These are phyloP conservation scores for Gossypium mustelinum DNA, from an alignment of 345 rosid genomes.

Conservation along the genomic window DNA sequence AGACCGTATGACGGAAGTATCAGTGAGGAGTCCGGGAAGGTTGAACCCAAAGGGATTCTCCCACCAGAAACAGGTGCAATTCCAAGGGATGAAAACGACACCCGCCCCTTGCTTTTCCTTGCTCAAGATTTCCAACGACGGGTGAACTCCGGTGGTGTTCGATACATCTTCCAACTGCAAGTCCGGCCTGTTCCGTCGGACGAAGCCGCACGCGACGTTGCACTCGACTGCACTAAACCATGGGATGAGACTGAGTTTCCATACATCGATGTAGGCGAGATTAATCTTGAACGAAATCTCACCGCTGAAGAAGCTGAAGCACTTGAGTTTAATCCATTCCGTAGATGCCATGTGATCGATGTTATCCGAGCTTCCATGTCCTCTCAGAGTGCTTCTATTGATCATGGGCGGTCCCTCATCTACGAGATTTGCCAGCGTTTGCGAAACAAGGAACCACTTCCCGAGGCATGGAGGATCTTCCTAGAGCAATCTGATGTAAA, in stretches of 20 bases:
- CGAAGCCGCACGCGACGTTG: slow-evolving; percentile 37
- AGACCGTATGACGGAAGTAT: slow-evolving; percentile 41
- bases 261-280: slow-evolving; percentile 45
- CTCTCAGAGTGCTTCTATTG: slow-evolving; percentile 64
- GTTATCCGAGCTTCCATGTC: slow-evolving; percentile 49
- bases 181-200: slow-evolving; percentile 38
- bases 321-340: slow-evolving; percentile 54
- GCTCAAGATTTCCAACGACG: slow-evolving; percentile 53
- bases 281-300: slow-evolving; percentile 40
- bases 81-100: slow-evolving; percentile 49
- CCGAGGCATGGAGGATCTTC: slow-evolving; percentile 56
- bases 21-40: slow-evolving; percentile 52
- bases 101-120: slow-evolving; percentile 56
- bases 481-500: slow-evolving; percentile 60
- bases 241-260: slow-evolving; percentile 59
- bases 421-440: slow-evolving; percentile 62
- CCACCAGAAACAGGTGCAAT: slow-evolving; percentile 83
- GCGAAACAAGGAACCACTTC: slow-evolving; percentile 56
- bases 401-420: slow-evolving; percentile 62
- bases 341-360: slow-evolving; percentile 43
- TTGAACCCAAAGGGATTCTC: slow-evolving; percentile 55
- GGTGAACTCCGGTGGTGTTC: slow-evolving; percentile 39
- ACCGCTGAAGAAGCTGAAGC: slow-evolving; percentile 45
- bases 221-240: slow-evolving; percentile 61
- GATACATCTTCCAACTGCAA: slow-evolving; percentile 58